phyloP scores from a whole-genome alignment of 306 rosid genomes.

The Glycyrrhiza uralensis region DNA sequence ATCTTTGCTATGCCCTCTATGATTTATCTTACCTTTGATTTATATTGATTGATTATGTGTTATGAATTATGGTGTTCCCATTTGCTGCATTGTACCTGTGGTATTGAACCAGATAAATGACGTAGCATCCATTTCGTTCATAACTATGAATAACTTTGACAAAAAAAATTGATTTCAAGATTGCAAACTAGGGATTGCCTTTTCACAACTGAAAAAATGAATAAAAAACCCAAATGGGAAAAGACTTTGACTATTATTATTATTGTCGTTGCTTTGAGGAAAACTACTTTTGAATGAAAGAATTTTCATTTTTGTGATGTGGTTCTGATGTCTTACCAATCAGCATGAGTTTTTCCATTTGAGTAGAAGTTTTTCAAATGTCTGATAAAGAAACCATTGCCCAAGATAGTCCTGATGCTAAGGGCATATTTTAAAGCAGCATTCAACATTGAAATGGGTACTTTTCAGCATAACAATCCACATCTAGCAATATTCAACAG shows the following conservation, averaged over 20 bases:
- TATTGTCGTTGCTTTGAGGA: background rate
- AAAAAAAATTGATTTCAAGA: background rate
- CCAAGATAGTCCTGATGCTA: background rate
- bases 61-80: background rate
- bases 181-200: background rate
- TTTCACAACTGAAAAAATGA: background rate
- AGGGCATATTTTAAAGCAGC: background rate
- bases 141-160: background rate
- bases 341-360: background rate
- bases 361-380: constrained; percentile 2
- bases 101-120: background rate
- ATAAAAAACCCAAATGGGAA: background rate
- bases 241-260: background rate
- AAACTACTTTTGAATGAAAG: background rate
- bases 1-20: no score
- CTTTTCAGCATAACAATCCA: background rate
- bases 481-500: background rate
- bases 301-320: background rate
- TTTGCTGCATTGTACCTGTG: background rate
- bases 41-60: background rate
- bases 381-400: background rate
- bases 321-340: background rate
- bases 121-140: constrained; percentile 12
- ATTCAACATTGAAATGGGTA: background rate
- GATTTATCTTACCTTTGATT: background rate